Evolutionary conservation across 2,329 filamentous ascomycete species (phyloP).

Genomic region (Magnaporthiopsis rhizophila): DNA sequence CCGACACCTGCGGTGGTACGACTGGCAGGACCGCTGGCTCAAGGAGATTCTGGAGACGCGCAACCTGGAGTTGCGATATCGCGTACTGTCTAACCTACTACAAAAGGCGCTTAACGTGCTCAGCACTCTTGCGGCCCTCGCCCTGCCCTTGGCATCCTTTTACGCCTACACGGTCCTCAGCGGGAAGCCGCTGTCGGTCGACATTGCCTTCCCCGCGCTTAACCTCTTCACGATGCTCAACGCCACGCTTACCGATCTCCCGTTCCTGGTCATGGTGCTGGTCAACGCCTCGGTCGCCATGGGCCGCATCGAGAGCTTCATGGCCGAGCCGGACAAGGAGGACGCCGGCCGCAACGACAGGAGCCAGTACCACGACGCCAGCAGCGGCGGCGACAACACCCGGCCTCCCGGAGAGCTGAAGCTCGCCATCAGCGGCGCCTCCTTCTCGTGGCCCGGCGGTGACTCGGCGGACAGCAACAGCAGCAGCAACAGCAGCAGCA

Average conservation of each 20-base stretch:
- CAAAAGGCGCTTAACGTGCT: slow-evolving; percentile 55
- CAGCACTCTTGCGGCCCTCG: slow-evolving; percentile 61
- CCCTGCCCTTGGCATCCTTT: slow-evolving; percentile 76
- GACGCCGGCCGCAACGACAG: slow-evolving; percentile 32
- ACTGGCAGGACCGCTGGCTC: slow-evolving; percentile 73
- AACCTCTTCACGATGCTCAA: slow-evolving; percentile 74
- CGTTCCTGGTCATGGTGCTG: slow-evolving; percentile 64
- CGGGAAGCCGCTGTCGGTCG: slow-evolving; percentile 60
- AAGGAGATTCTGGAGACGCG: slow-evolving; percentile 59
- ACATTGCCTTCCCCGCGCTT: slow-evolving; percentile 80
- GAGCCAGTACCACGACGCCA: slow-evolving; percentile 5
- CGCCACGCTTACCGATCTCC: slow-evolving; percentile 63
- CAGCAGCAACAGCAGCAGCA: too few relatives aligned
- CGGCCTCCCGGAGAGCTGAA: slow-evolving; percentile 23
- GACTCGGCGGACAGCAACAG: too few relatives aligned
- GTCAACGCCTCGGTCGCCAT: slow-evolving; percentile 80
- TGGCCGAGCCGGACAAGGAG: slow-evolving; percentile 74
- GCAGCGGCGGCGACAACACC: not conserved
- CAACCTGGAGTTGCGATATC: slow-evolving; percentile 57
- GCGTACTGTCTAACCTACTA: slow-evolving; percentile 57
- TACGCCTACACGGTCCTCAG: slow-evolving; percentile 71
- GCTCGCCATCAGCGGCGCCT: slow-evolving; percentile 53
- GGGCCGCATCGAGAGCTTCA: slow-evolving; percentile 74
- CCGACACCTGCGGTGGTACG: slow-evolving; percentile 72
- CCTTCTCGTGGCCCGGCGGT: slow-evolving; percentile 70